Percentiles rank a stretch among this genome's conserved stretches.
Evolutionary conservation across 176 grass and related monocot genomes (phyloP).

Genomic region (Hyparrhenia diplandra): DNA sequence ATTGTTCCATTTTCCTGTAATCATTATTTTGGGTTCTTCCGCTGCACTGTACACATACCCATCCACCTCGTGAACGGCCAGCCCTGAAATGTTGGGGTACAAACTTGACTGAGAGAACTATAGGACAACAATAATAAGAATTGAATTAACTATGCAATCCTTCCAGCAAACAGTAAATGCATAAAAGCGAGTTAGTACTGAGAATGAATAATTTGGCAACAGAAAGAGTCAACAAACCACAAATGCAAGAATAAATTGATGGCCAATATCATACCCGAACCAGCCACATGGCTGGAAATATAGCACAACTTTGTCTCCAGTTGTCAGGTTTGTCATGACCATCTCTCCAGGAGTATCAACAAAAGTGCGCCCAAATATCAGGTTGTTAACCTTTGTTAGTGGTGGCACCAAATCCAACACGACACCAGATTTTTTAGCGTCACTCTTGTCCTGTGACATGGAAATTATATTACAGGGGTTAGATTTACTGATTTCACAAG

Average conservation of each 20-base stretch:
- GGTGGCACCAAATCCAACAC: conserved; percentile 86
- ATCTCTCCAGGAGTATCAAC: conserved; percentile 81
- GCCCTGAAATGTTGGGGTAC: conserved; percentile 45
- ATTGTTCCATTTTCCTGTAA: conserved; percentile 90
- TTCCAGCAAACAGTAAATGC: neutral
- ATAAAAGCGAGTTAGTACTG: neutral
- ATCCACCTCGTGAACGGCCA: conserved; percentile 86
- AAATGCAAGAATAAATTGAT: neutral
- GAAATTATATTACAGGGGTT: conserved; percentile 13
- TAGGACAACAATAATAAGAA: neutral
- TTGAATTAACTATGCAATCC: neutral
- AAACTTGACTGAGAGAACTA: neutral
- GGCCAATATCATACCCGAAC: conserved; percentile 70
- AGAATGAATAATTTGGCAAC: neutral
- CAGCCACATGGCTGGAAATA: conserved; percentile 93
- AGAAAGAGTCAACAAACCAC: neutral
- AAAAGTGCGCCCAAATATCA: conserved; percentile 97
- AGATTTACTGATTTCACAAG: conserved; percentile 9
- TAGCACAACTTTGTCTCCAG: conserved; percentile 87
- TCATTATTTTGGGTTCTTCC: conserved; percentile 92
- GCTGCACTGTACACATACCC: conserved; percentile 87
- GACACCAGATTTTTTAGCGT: conserved; percentile 76
- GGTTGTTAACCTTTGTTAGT: conserved; percentile 78
- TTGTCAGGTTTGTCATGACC: conserved; percentile 82
- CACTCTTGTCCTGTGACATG: conserved; percentile 68